phyloP scores from a whole-genome alignment of 306 rosid genomes.

The Citrullus mucosospermus region DNA sequence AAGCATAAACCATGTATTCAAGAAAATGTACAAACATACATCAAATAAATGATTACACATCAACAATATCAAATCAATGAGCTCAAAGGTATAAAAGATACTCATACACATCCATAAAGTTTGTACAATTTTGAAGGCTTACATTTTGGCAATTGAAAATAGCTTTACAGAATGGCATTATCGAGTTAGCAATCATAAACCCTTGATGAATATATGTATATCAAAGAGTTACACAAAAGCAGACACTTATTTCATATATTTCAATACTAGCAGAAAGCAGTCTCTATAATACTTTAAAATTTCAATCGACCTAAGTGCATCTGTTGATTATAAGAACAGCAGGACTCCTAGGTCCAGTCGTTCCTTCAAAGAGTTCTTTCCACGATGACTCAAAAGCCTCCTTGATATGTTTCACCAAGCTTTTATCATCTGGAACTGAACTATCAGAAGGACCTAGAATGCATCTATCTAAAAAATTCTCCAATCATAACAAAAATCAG shows the following conservation, averaged over 20 bases:
- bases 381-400: constrained; percentile 53
- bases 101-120: too few species aligned
- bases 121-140: too few species aligned
- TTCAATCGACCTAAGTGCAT: constrained; percentile 63
- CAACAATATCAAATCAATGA: too few species aligned
- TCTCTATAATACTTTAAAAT: constrained; percentile 39
- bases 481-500: background rate
- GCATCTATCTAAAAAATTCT: constrained; percentile 21
- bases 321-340: constrained; percentile 44
- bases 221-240: background rate
- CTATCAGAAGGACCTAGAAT: constrained; percentile 32
- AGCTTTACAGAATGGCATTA: constrained; percentile 63
- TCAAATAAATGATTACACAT: too few species aligned
- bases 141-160: constrained; percentile 27
- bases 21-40: too few species aligned
- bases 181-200: constrained; percentile 50
- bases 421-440: constrained; percentile 21
- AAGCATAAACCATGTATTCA: too few species aligned
- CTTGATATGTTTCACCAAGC: constrained; percentile 36
- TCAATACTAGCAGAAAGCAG: background rate
- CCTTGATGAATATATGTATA: constrained; percentile 19
- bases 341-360: constrained; percentile 51
- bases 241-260: too few species aligned
- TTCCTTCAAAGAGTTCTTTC: constrained; percentile 42
- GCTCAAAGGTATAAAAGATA: too few species aligned